These are phyloP conservation scores for Flueggea neowawraea DNA, from an alignment of 441 rosid species.

Conservation along the genomic window DNA sequence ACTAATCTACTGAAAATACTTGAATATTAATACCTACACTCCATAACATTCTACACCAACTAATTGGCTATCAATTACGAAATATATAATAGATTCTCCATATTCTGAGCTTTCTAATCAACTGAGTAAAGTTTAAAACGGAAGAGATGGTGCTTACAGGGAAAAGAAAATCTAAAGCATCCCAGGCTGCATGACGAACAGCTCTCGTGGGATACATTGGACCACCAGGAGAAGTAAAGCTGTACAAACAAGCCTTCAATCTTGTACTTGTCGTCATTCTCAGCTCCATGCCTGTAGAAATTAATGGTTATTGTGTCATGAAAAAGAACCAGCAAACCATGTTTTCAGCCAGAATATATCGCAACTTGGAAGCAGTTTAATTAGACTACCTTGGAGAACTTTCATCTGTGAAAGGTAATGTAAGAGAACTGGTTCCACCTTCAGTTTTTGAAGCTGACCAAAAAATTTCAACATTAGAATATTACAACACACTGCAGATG, in stretches of 20 bases:
- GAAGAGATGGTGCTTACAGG: slow-evolving; percentile 63
- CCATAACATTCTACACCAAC: too few species aligned
- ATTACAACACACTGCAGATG: not conserved
- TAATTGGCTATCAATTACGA: too few species aligned
- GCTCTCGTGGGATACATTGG: slow-evolving; percentile 99
- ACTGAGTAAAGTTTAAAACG: too few species aligned
- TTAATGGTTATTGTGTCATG: not conserved
- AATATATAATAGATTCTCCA: too few species aligned
- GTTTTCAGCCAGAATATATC: not conserved
- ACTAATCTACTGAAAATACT: not conserved
- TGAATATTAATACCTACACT: not conserved
- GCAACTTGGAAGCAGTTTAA: not conserved
- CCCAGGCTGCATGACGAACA: slow-evolving; percentile 99
- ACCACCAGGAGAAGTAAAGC: slow-evolving; percentile 98
- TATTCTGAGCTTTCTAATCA: too few species aligned
- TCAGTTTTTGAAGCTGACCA: slow-evolving; percentile 83
- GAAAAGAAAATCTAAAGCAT: slow-evolving; percentile 82
- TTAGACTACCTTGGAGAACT: slow-evolving; percentile 67
- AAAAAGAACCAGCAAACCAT: not conserved
- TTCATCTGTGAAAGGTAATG: slow-evolving; percentile 84
- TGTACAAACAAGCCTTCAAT: slow-evolving; percentile 87
- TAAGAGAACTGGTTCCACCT: slow-evolving; percentile 95
- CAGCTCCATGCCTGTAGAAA: slow-evolving; percentile 81
- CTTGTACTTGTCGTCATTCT: slow-evolving; percentile 98
- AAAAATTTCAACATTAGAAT: not conserved